A percentile compares a stretch with the other conserved stretches of the same genome.
Evolutionary conservation across 257 asterid species (phyloP).

Genomic region (Solanum pimpinellifolium): DNA sequence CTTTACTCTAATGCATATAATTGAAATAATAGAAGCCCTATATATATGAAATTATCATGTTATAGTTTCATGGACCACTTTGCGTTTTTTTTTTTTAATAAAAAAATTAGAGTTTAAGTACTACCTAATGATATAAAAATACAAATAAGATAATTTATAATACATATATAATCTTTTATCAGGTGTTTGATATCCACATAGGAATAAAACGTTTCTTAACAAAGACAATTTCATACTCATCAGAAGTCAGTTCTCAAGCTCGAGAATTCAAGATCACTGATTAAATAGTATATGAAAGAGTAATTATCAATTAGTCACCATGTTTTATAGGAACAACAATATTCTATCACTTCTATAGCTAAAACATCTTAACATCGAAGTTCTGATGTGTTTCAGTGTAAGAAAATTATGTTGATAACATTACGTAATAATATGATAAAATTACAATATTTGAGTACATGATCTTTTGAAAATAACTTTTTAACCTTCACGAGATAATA

Average conservation of each 20-base stretch:
- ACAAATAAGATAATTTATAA: background rate
- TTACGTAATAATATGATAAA: background rate
- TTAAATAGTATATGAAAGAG: background rate
- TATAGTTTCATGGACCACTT: background rate
- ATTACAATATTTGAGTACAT: too few species aligned
- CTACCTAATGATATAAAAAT: background rate
- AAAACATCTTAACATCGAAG: background rate
- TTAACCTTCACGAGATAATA: too few species aligned
- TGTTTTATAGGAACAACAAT: background rate
- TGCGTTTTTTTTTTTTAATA: too few species aligned
- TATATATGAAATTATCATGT: background rate
- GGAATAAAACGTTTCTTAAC: background rate
- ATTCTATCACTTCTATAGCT: background rate
- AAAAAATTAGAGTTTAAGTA: background rate
- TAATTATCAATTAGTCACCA: background rate
- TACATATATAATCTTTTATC: background rate
- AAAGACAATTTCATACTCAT: background rate
- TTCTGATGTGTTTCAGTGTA: background rate
- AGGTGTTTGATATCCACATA: background rate
- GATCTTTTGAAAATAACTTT: too few species aligned
- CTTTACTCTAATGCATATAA: background rate
- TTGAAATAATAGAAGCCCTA: background rate
- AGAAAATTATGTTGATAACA: background rate
- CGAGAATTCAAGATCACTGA: accelerated
- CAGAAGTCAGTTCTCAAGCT: accelerated